Percentiles rank a stretch among this genome's conserved stretches.
Evolutionary conservation across 2,329 filamentous ascomycete species (phyloP).

Genomic region (Fusarium devonianum): DNA sequence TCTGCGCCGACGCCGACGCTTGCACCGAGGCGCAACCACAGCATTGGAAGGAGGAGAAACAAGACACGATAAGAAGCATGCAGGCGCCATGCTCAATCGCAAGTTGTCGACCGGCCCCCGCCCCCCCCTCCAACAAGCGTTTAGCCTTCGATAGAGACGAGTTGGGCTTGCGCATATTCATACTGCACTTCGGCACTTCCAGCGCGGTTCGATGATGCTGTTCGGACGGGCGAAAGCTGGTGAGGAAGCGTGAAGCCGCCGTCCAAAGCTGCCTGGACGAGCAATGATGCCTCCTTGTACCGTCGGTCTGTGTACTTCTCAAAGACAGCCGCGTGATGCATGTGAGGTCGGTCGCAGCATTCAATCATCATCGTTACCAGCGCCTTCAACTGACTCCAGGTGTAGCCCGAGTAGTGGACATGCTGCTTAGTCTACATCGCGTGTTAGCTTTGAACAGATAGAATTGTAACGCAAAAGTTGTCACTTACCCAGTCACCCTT

Average conservation of each 20-base stretch:
- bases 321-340: constrained; percentile 86
- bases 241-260: constrained; percentile 63
- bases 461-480: no score
- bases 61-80: constrained; percentile 20
- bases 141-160: constrained; percentile 46
- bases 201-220: constrained; percentile 32
- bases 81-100: constrained; percentile 15
- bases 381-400: constrained; percentile 80
- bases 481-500: constrained; percentile 91
- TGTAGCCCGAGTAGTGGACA: constrained; percentile 93
- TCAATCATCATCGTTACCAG: constrained; percentile 82
- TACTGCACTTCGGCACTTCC: constrained; percentile 41
- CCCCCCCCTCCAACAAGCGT: background rate
- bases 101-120: constrained; percentile 1
- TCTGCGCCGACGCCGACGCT: background rate
- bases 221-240: constrained; percentile 50
- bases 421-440: constrained; percentile 74
- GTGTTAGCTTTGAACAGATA: constrained; percentile 45
- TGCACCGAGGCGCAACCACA: constrained; percentile 1
- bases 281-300: constrained; percentile 84
- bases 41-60: background rate
- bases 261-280: constrained; percentile 77
- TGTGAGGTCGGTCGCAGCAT: constrained; percentile 81
- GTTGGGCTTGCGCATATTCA: constrained; percentile 38
- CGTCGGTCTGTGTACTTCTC: constrained; percentile 91